Base-by-base conservation (phyloP, 2,329 filamentous ascomycete genomes). In the Neofusicoccum kwambonambiense region DNA sequence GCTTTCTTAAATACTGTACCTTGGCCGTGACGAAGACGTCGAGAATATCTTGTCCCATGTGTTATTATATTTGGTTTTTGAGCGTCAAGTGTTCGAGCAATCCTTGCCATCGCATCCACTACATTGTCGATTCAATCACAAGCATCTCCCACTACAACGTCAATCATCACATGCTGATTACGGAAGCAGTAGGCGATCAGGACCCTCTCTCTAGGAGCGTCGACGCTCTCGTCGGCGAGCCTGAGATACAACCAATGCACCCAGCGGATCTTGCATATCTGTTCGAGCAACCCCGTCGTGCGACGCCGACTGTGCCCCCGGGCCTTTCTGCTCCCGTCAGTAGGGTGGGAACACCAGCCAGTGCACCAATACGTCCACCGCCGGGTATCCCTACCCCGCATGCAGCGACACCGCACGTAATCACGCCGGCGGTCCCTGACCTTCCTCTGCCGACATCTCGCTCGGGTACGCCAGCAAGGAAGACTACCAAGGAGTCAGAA, bases 171-270 rank as follows among this genome's bases (percentile, higher is more conserved):
- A 5, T 56, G 80, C 82, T 85, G 78, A 85, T 75, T 70, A 35
- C 42, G n/a, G 4, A n/a, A 61, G 41, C 63, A 65, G 54, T 61
- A 37, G 50, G 54, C 22, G 63, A 65, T 12, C 54, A 65, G 19
- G 63, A 65, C 27, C 56, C 63, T 13, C 45, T 65, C 12, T 83
- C 82, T 2, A 81, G 82, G 49, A 88, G 85, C n/a, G 86, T 91
- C 45, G 89, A 91, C 73, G 87, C 87, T 3, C 78, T 91, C 3
- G 89, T 91, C 12, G 86, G 87, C 22, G 89, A 91, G 50, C 67
- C 68, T 35, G 73, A 76, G 4, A 66, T 68, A 37, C 71, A 71
- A 68, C 60, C 65, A 79, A 85, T 67, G 34, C 67, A 42, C 17
- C 65, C 52, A 8, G 64, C 57, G 13, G 64, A 62, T 15, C 52